These are phyloP conservation scores for Escallonia rubra DNA, from an alignment of 129 eudicot species.

Conservation along the genomic window DNA sequence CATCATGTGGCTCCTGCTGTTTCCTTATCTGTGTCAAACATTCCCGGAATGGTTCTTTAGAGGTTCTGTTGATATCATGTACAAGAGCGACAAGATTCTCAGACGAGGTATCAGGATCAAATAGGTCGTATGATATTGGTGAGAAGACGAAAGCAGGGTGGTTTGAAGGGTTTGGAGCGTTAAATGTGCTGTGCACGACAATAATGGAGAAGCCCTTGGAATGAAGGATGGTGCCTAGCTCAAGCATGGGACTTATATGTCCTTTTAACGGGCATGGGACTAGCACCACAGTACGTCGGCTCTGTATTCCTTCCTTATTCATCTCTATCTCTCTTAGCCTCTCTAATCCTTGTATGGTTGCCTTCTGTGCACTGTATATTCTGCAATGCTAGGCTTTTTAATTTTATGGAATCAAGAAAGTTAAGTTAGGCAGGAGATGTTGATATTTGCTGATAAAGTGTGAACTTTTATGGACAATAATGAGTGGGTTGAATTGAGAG, in stretches of 20 bases:
- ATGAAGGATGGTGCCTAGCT: slow-evolving; percentile 35
- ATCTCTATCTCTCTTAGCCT: slow-evolving; percentile 1
- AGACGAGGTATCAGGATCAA: slow-evolving; percentile 14
- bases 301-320: slow-evolving; percentile 23
- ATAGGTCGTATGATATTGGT: slow-evolving; percentile 16
- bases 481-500: not conserved
- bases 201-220: slow-evolving; percentile 38
- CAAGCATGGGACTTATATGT: slow-evolving; percentile 39
- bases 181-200: slow-evolving; percentile 32
- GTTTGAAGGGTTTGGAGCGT: slow-evolving; percentile 25
- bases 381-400: not conserved
- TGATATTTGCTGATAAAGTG: not conserved
- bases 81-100: slow-evolving; percentile 14
- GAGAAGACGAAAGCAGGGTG: slow-evolving; percentile 26
- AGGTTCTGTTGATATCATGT: slow-evolving; percentile 20
- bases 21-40: slow-evolving; percentile 9
- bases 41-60: slow-evolving; percentile 21
- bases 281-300: slow-evolving; percentile 30
- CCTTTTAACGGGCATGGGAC: slow-evolving; percentile 35
- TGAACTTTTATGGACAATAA: not conserved
- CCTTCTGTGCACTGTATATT: too few species aligned
- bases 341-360: too few species aligned
- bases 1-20: not conserved
- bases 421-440: not conserved
- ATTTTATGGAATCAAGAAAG: not conserved